phyloP scores from a whole-genome alignment of 2,329 filamentous ascomycete genomes.

The Neofusicoccum laricinum region DNA sequence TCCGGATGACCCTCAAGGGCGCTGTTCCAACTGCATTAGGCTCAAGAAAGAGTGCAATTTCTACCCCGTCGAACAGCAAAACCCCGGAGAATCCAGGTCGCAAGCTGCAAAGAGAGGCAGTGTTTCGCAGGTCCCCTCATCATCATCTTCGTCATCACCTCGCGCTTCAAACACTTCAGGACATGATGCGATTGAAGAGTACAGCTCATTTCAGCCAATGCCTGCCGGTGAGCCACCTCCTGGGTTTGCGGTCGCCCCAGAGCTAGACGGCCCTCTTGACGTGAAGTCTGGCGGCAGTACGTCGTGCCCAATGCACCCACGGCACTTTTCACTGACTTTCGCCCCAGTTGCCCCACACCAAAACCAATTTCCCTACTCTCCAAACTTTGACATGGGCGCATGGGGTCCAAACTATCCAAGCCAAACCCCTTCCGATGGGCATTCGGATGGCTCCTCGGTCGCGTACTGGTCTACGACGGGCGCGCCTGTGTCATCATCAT shows the following conservation, averaged over 20 bases:
- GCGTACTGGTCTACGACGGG: constrained; percentile 28
- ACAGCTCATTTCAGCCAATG: constrained; percentile 17
- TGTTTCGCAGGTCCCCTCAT: constrained; percentile 39
- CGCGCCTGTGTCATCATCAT: constrained; percentile 30
- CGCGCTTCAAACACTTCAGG: constrained; percentile 25
- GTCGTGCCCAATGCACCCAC: constrained; percentile 14
- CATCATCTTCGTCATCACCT: constrained; percentile 51
- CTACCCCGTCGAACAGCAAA: constrained; percentile 78
- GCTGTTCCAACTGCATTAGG: constrained; percentile 89
- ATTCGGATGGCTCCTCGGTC: constrained; percentile 9
- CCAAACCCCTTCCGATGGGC: constrained; percentile 7
- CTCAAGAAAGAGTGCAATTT: constrained; percentile 95
- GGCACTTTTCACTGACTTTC: constrained; percentile 17
- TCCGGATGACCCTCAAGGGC: constrained; percentile 66
- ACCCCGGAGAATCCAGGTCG: constrained; percentile 49
- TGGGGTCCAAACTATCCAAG: constrained; percentile 5
- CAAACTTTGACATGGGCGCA: neutral
- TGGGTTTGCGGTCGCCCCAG: constrained; percentile 18
- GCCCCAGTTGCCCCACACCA: constrained; percentile 31
- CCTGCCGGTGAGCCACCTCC: constrained; percentile 24
- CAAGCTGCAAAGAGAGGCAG: constrained; percentile 45
- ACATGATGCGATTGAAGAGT: constrained; percentile 32
- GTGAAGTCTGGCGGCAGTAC: constrained; percentile 28
- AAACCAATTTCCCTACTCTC: constrained; percentile 33
- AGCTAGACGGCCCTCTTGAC: constrained; percentile 22